These are phyloP conservation scores for Starmerella cellae DNA, from an alignment of 805 yeast species.

Conservation along the genomic window DNA sequence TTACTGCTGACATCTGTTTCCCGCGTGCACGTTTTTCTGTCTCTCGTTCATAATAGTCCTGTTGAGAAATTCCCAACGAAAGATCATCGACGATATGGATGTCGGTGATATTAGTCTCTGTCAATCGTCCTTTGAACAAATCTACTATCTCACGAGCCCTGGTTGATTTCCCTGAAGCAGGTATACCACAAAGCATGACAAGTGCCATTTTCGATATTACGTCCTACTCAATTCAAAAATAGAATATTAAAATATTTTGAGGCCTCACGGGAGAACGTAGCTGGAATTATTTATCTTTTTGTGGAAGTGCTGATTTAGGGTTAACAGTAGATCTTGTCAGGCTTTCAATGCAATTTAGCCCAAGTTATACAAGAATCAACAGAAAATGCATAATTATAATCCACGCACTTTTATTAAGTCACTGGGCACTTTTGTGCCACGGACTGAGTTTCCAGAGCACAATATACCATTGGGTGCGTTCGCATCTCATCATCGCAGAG, in stretches of 20 bases:
- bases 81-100: constrained; percentile 70
- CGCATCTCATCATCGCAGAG: constrained; percentile 82
- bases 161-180: constrained; percentile 71
- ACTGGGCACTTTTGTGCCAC: constrained; percentile 40
- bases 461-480: constrained; percentile 61
- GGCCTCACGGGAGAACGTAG: too few species aligned
- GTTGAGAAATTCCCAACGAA: constrained; percentile 54
- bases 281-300: too few species aligned
- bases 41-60: constrained; percentile 54
- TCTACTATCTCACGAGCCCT: constrained; percentile 47
- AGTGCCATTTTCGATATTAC: constrained; percentile 92
- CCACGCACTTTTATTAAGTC: too few species aligned
- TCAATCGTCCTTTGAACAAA: constrained; percentile 37
- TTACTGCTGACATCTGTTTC: constrained; percentile 75
- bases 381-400: background rate
- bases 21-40: constrained; percentile 76
- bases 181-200: constrained; percentile 69
- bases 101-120: constrained; percentile 31
- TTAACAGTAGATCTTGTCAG: too few species aligned
- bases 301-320: too few species aligned
- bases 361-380: background rate
- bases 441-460: constrained; percentile 60
- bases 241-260: too few species aligned
- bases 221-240: too few species aligned
- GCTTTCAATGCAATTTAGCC: too few species aligned